Base-by-base conservation (phyloP, 2,329 filamentous ascomycete genomes). In the Arthroderma sp. region DNA sequence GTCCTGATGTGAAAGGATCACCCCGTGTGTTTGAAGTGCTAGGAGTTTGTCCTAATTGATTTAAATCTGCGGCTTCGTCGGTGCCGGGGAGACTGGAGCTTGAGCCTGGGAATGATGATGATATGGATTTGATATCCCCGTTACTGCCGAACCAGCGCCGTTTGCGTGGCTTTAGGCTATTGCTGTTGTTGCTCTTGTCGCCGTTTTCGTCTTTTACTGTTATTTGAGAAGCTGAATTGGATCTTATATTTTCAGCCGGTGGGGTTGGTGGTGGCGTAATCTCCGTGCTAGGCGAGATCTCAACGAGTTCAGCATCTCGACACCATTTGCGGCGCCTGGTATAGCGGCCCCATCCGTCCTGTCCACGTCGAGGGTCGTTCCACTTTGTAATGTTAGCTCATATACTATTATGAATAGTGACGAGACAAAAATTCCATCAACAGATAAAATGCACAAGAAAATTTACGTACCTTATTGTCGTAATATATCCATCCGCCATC, bases 261-360 rank as follows among this genome's bases (percentile, higher is more conserved):
- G 67, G 56, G 9, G 67, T 57, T 40, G 68, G 42, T 6, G 44
- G 45, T 36, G 39, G 44, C 6, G 44, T 46, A 8, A 28, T 29
- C 32, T 47, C 46, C 1, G 42, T 40, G 10, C 45, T 45, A 5
- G 48, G 43, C n/a, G 65, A 60, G 6, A 82, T 68, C 58, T 98
- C 91, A 31, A 95, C 86, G 3, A 98, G 75, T 66, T 98, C 91
- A 6, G 91, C 91, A 59, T 96, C 91, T 34, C 91, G 83, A 58
- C 86, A 91, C 91, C 91, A 98, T 66, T 96, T 95, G 50, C 91
- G 72, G 22, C 91, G 78, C 9, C 91, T 78, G 0, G 91, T 98
- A 73, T 94, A 98, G 46, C 86, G 80, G 36, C 85, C 85, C 91
- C 91, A 98, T 43, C 88, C 86, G 56, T 98, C 91, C 59, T 77